phyloP scores from a whole-genome alignment of 495 filamentous ascomycete species.

The Ramalina peruviana region DNA sequence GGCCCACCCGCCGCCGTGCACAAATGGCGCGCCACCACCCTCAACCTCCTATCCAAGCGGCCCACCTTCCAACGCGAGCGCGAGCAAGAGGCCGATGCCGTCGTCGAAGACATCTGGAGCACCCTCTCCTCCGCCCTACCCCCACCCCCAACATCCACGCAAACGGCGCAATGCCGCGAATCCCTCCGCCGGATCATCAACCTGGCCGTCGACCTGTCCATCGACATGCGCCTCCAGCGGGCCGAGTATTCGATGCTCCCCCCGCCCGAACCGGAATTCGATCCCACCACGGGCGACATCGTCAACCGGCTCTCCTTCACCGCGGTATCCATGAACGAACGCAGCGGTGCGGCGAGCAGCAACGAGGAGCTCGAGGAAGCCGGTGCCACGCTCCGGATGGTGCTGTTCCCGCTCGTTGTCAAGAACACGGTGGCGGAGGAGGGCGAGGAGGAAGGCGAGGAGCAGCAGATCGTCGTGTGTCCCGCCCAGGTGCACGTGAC shows the following conservation, averaged over 20 bases:
- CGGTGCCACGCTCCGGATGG: constrained; percentile 68
- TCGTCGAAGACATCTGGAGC: constrained; percentile 70
- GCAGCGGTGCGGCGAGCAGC: constrained; percentile 48
- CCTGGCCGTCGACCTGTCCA: constrained; percentile 69
- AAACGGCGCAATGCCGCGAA: constrained; percentile 57
- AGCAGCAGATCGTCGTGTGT: constrained; percentile 68
- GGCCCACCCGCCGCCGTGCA: constrained; percentile 71
- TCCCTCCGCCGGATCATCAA: constrained; percentile 73
- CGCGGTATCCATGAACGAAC: constrained; percentile 84
- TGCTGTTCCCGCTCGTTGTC: constrained; percentile 88
- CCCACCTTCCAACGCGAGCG: constrained; percentile 61
- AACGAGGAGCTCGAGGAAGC: constrained; percentile 66
- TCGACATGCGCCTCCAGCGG: constrained; percentile 93
- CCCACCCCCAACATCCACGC: constrained; percentile 46
- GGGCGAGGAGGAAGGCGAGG: not conserved
- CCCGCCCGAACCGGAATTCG: constrained; percentile 87
- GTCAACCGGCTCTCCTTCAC: constrained; percentile 74
- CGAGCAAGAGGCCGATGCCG: constrained; percentile 73
- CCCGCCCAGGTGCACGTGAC: constrained; percentile 82
- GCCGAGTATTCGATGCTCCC: constrained; percentile 97
- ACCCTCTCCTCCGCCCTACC: constrained; percentile 70
- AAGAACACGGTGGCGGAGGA: constrained; percentile 89
- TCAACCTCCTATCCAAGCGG: constrained; percentile 72
- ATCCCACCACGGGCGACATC: constrained; percentile 70
- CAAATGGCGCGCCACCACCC: constrained; percentile 88